Conservation (phyloP, 306 rosid genomes). For the Morella rubra region DNA sequence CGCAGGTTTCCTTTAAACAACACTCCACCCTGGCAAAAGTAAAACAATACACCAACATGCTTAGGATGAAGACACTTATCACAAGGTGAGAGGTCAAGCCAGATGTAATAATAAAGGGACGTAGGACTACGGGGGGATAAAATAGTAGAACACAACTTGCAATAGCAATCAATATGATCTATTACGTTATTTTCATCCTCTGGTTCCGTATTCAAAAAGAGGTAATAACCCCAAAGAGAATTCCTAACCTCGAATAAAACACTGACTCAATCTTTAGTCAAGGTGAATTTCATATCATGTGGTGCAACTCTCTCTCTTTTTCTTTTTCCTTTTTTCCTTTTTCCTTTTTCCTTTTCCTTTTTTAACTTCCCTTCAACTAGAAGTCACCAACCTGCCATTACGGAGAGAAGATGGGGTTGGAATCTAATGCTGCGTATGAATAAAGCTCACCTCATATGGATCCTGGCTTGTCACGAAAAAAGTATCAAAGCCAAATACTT, state of each 20-base stretch:
- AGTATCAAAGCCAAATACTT: slow-evolving; percentile 94
- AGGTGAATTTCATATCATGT: background rate
- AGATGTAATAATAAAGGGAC: background rate
- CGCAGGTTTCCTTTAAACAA: slow-evolving; percentile 95
- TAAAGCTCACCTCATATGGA: slow-evolving; percentile 80
- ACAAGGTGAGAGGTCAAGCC: background rate
- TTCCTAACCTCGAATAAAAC: background rate
- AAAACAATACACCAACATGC: slow-evolving; percentile 19
- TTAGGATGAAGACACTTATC: slow-evolving; percentile 19
- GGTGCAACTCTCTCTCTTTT: background rate
- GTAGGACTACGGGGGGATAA: background rate
- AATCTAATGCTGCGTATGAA: background rate
- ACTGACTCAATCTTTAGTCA: background rate
- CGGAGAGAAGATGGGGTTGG: slow-evolving; percentile 24
- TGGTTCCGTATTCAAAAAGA: background rate
- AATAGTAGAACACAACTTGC: background rate
- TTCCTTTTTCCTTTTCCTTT: background rate
- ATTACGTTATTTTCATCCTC: background rate
- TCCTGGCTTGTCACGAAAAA: slow-evolving; percentile 90
- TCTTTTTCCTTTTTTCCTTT: background rate
- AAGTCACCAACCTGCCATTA: background rate
- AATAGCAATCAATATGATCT: background rate
- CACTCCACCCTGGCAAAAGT: slow-evolving; percentile 74
- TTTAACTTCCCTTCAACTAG: background rate
- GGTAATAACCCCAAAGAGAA: background rate